Evolutionary conservation across 2,329 filamentous ascomycete species (phyloP).

Genomic region (Cytospora schulzeri): DNA sequence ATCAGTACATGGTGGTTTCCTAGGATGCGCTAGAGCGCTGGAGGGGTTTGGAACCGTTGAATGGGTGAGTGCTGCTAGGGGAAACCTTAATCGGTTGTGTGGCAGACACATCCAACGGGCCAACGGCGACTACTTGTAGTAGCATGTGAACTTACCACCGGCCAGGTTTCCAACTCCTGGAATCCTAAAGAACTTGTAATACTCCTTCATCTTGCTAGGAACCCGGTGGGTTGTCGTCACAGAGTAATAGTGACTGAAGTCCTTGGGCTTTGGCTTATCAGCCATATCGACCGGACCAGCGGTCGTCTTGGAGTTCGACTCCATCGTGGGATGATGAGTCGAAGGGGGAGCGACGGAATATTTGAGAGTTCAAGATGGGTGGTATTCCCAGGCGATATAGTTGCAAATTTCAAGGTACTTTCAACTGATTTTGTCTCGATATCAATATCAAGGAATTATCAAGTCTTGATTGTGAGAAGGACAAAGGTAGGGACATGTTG

Average conservation of each 20-base stretch:
- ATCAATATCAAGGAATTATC: neutral
- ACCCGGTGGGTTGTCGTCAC: slow-evolving; percentile 65
- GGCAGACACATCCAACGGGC: slow-evolving; percentile 4
- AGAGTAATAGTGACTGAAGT: slow-evolving; percentile 80
- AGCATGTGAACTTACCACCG: slow-evolving; percentile 51
- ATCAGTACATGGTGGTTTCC: neutral
- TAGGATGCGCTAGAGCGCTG: neutral
- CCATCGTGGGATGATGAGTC: slow-evolving; percentile 14
- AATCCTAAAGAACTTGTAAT: slow-evolving; percentile 81
- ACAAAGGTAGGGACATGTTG: neutral
- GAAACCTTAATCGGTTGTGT: slow-evolving; percentile 21
- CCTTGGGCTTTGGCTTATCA: slow-evolving; percentile 56
- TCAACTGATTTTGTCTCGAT: neutral
- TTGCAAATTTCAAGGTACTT: neutral
- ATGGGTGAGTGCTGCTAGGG: slow-evolving; percentile 1
- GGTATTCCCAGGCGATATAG: neutral
- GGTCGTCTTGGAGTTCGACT: slow-evolving; percentile 16
- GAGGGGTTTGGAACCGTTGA: neutral
- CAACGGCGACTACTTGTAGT: neutral
- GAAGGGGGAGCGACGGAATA: neutral
- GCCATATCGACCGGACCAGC: slow-evolving; percentile 28
- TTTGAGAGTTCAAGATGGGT: neutral
- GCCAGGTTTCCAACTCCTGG: slow-evolving; percentile 65
- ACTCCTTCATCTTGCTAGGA: slow-evolving; percentile 71
- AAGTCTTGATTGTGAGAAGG: neutral